Evolutionary conservation across 2,329 filamentous ascomycete genomes (phyloP).

Genomic region (Nigrograna mackinnonii): DNA sequence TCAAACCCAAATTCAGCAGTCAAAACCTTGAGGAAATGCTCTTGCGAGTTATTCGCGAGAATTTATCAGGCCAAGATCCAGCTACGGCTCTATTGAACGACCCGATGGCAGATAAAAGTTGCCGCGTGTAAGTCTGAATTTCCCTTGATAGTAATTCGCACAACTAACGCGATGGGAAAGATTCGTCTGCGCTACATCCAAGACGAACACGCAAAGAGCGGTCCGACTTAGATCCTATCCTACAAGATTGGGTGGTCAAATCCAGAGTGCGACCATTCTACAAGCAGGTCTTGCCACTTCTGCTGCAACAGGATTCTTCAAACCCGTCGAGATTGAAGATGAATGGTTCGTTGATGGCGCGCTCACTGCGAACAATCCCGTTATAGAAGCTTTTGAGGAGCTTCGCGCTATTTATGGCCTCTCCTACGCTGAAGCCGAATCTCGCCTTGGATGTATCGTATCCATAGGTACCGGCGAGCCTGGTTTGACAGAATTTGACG

Average conservation of each 20-base stretch:
- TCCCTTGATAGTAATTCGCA: neutral
- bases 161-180: conserved; percentile 4
- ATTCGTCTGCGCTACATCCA: conserved; percentile 47
- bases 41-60: too few species aligned
- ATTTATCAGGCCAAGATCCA: too few species aligned
- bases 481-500: conserved; percentile 10
- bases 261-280: conserved; percentile 5
- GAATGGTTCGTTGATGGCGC: conserved; percentile 45
- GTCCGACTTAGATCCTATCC: conserved; percentile 22
- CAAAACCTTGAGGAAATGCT: too few species aligned
- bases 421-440: conserved; percentile 3
- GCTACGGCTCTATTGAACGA: too few species aligned
- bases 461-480: conserved; percentile 12
- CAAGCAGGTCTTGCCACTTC: conserved; percentile 27
- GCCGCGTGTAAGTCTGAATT: too few species aligned
- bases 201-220: conserved; percentile 48
- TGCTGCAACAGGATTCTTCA: conserved; percentile 32
- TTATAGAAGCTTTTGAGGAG: conserved; percentile 42
- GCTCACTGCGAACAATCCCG: conserved; percentile 47
- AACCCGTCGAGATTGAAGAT: conserved; percentile 40
- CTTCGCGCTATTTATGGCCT: conserved; percentile 8
- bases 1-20: too few species aligned
- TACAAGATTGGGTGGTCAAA: neutral
- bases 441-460: conserved; percentile 10
- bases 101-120: too few species aligned